These are phyloP conservation scores for Starmerella bombicola DNA, from an alignment of 805 yeast genomes.

Conservation along the genomic window DNA sequence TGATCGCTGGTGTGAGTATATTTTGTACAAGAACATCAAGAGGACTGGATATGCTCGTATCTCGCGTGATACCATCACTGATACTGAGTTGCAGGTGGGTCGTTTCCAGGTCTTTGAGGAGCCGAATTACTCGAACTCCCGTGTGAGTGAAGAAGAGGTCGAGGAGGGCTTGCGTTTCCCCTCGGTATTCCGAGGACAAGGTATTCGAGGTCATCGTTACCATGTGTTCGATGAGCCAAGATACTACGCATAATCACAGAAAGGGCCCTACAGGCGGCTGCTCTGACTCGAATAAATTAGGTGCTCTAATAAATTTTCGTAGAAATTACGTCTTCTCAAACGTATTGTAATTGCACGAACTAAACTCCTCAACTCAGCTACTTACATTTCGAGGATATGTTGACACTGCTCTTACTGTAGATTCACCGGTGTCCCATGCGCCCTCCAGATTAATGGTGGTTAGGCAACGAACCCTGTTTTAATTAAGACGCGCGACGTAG, in stretches of 20 bases:
- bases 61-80: conserved; percentile 85
- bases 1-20: conserved; percentile 98
- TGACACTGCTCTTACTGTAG: no score
- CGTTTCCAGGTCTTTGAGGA: conserved; percentile 53
- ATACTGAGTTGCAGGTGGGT: conserved; percentile 92
- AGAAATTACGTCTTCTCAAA: no score
- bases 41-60: conserved; percentile 91
- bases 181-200: conserved; percentile 65
- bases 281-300: background rate
- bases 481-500: no score
- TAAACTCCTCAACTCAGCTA: no score
- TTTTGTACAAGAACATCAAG: conserved; percentile 70
- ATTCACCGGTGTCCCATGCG: no score
- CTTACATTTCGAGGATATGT: no score
- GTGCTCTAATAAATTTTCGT: background rate
- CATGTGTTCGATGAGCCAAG: conserved; percentile 94
- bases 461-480: no score
- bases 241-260: conserved; percentile 36
- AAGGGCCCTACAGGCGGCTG: background rate
- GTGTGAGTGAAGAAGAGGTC: conserved; percentile 44
- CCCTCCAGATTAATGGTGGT: no score
- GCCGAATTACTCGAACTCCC: conserved; percentile 43
- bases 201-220: conserved; percentile 84
- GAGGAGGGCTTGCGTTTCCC: conserved; percentile 65
- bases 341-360: no score